These are phyloP conservation scores for Cystofilobasidium macerans DNA, from an alignment of 768 basidiomycete species.

Conservation along the genomic window DNA sequence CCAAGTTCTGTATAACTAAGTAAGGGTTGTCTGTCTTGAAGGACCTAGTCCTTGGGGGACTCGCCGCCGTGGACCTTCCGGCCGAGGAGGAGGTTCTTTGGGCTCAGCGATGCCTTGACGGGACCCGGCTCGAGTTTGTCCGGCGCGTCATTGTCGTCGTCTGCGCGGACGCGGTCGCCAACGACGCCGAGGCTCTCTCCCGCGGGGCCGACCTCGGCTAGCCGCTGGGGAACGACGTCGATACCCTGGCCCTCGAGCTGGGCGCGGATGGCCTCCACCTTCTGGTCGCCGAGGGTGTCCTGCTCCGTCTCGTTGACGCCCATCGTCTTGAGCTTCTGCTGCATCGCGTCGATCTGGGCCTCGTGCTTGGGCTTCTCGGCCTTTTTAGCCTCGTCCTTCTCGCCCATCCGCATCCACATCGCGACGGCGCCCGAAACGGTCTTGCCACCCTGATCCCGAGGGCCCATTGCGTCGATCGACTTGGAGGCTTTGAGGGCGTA, in stretches of 20 bases:
- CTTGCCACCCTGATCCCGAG: neutral
- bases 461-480: slow-evolving; percentile 37
- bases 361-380: neutral
- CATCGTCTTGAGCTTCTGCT: neutral
- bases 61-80: too few relatives aligned
- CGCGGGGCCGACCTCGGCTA: neutral
- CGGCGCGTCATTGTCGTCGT: neutral
- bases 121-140: neutral
- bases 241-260: neutral
- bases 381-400: slow-evolving; percentile 8
- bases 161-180: neutral
- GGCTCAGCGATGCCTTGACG: too few relatives aligned
- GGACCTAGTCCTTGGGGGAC: too few relatives aligned
- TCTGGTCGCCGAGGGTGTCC: slow-evolving; percentile 1
- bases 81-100: too few relatives aligned
- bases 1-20: too few relatives aligned
- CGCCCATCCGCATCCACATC: slow-evolving; percentile 11
- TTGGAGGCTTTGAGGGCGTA: slow-evolving; percentile 32
- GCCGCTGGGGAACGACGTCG: neutral
- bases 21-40: too few relatives aligned
- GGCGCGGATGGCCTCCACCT: neutral
- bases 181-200: neutral
- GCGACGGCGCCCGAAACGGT: slow-evolving; percentile 1
- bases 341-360: neutral
- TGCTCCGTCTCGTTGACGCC: neutral